Base-by-base conservation (phyloP, 1,139 yeast genomes). In the Pichia sp. region DNA sequence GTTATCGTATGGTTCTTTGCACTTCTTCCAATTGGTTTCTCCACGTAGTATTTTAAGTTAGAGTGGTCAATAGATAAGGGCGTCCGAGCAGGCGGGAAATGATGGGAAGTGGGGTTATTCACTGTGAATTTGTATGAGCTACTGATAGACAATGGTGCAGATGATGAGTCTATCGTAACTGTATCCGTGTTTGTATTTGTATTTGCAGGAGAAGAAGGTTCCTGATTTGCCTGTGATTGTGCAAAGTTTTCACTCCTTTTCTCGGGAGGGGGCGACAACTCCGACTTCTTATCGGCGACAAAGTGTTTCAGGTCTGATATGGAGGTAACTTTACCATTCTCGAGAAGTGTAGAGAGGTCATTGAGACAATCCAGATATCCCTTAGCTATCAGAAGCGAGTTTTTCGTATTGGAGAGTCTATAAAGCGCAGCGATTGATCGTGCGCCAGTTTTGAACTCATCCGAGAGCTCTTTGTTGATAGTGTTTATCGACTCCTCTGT, bases 381-480 rank as follows among this genome's bases (percentile, higher is more conserved):
- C 40, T 66, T 67, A 30, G 68, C 64, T 33, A 64, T 65, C 19
- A 69, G 50, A 28, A 70, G 44, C 5, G 66, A 55, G 22, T 59
- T 64, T 26, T 71, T 63, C 32, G 66, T 63, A 38, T 69, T 67
- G 14, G 80, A 67, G 9, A 74, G 52, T 35, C 81, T 61, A 48
- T 77, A 77, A 10, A 77, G 59, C 2, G 77, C 66, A 3, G 84
- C 80, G 28, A 77, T 80, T 3, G 82, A 72, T 40, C 73, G 67
- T 22, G 84, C 84, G 9, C 84, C 84, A 36, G 63, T 62, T 38
- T 78, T 72, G 56, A 77, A 77, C 46, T 76, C 82, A 1, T 60
- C 52, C 21, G 74, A 66, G 7, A 66, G 45, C 30, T 74, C 75
- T 23, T 53, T 54, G 43, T 66, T 67, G 24, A 73, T 51, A 29